Base-by-base conservation (phyloP, 306 rosid genomes). In the Prunus dulcis region DNA sequence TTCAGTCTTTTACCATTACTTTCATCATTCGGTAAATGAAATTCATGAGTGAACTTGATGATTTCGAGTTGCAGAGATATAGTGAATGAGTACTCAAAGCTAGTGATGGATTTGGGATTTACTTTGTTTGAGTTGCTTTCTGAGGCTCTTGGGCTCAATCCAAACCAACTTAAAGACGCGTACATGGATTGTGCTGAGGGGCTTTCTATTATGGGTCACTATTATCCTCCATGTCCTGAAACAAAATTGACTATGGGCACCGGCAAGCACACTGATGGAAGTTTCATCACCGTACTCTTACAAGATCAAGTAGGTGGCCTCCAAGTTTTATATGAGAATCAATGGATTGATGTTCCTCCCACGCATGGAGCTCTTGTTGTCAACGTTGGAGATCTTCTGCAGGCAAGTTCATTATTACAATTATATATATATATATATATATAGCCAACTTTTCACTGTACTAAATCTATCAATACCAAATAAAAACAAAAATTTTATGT, bases 251-350 rank as follows among this genome's bases (percentile, higher is more conserved):
- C 82, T 10, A 9, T 38, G 4, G 73, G 77, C 12, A 10, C 67
- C 4, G 1, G 9, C n/a, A 78, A 73, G 72, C 93, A 87, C 49
- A 12, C 81, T 3, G 88, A 85, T 73, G 6, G 23, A 47, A 65
- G 28, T 72, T 87, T 87, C 56, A n/a, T 89, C 72, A 83, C 89
- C 0, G 49, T 89, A 67, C 81, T 89, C 75, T 80, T 87, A 23
- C 89, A 89, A 77, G 86, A 87, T 46, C 85, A 83, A 71, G 23
- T 85, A 3, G 93, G 93, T 7, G 91, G 88, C 20, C 89, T 87
- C 22, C 91, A 89, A 76, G 69, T 79, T 77, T 74, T 85, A 14
- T 67, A 68, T 49, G 3, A 79, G 50, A 55, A 66, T 9, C 22
- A 19, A 8, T 79, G 83, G 83, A 19, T 66, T 47, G 30, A 79